Evolutionary conservation across 2,329 filamentous ascomycete species (phyloP), one percentile per base, ranked within the genome.

Genomic region (Pyrenochaeta sp.): DNA sequence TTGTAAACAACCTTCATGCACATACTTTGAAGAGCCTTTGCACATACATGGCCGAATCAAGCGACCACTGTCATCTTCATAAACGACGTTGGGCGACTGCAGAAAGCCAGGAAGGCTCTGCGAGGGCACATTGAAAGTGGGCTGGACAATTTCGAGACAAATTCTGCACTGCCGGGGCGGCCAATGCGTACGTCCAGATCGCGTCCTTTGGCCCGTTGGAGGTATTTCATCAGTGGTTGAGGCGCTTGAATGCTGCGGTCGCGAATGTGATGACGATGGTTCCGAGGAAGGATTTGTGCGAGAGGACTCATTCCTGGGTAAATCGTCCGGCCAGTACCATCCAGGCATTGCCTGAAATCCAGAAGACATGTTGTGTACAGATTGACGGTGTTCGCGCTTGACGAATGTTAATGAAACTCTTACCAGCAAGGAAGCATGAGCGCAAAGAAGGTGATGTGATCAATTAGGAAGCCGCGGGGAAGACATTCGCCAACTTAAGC

Each of bases 21-120:
- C 92, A 76, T 96, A 97, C 78, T 91, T 91, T 65, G 94, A 91
- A 33, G 90, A 91, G 46, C 95, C 95, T 78, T 91, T 96, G 83
- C 95, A 99, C 77, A 89, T 87, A 82, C 95, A 99, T 31, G 95
- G 95, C 48, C 90, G 90, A 65, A 98, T 85, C 23, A 99, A 81
- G 45, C 92, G 88, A 27, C 89, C 83, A 60, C 88, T 90, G 56
- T 90, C 85, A 20, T 91, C 93, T 45, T 88, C 83, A 69, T 96
- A 97, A 17, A 82, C 81, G 40, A 89, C 85, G 44, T 82, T 81
- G 15, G 85, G 83, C 23, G 83, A 77, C 60, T 87, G 82, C 37
- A 90, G 75, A 46, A 87, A 82, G 20, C 79, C 79, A 20, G 86
- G 83, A 18, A 87, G 67, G 51, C 78, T 80, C 51, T 85, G 81